phyloP scores from a whole-genome alignment of 768 basidiomycete species.

The Suillus decipiens region DNA sequence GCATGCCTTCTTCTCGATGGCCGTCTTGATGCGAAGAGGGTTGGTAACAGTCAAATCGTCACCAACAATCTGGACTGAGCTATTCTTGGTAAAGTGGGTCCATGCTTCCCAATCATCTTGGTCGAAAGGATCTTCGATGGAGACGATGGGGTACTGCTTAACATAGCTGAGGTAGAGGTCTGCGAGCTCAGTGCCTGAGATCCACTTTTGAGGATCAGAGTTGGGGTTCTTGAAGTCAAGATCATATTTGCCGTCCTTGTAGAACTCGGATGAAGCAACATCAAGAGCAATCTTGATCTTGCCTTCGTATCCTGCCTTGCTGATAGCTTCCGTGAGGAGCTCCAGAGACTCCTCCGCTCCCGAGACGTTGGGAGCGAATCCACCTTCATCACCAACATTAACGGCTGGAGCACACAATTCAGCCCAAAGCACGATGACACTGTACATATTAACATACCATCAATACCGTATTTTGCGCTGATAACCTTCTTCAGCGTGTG shows the following conservation, averaged over 20 bases:
- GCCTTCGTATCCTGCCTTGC: constrained; percentile 97
- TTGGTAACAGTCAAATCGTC: constrained; percentile 99
- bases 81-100: constrained; percentile 82
- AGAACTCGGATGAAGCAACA: constrained; percentile 99
- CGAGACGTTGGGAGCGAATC: constrained; percentile 97
- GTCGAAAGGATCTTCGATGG: constrained; percentile 98
- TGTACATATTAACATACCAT: constrained; percentile 57
- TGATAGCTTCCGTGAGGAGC: constrained; percentile 92
- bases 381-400: constrained; percentile 99
- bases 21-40: constrained; percentile 94
- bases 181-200: constrained; percentile 89
- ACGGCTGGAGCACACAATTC: constrained; percentile 58
- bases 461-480: constrained; percentile 97
- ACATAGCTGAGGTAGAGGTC: constrained; percentile 85
- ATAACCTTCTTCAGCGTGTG: constrained; percentile 99
- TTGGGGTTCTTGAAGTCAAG: constrained; percentile 99
- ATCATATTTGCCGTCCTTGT: constrained; percentile 99
- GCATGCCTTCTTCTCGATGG: constrained; percentile 99
- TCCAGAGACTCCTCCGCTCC: constrained; percentile 98
- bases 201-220: constrained; percentile 96
- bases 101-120: constrained; percentile 99
- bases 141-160: constrained; percentile 94
- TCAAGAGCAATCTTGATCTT: constrained; percentile 99
- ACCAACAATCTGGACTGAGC: constrained; percentile 88
- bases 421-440: constrained; percentile 6